Evolutionary conservation across 768 basidiomycete species (phyloP).

Genomic region (Inosperma sp.): DNA sequence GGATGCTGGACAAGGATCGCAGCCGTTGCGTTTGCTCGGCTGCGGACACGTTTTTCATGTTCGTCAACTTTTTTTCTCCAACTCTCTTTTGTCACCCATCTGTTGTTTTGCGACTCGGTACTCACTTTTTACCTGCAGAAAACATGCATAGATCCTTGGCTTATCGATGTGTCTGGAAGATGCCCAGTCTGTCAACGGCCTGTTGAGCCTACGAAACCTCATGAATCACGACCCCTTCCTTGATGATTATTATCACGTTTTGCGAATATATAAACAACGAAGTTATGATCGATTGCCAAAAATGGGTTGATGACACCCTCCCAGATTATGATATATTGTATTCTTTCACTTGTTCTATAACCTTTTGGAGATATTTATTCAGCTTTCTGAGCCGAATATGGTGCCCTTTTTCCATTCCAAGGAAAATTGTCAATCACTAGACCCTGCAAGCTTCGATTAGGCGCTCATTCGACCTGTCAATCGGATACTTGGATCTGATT

Average conservation of each 20-base stretch:
- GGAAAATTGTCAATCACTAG: no score
- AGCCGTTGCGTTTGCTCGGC: conserved; percentile 67
- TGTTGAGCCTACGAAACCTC: conserved; percentile 41
- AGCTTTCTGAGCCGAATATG: background rate
- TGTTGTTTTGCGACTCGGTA: background rate
- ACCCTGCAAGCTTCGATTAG: no score
- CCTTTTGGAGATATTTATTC: background rate
- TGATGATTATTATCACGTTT: background rate
- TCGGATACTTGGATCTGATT: background rate
- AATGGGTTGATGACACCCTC: no score
- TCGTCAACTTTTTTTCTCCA: conserved; percentile 30
- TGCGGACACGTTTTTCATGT: conserved; percentile 94
- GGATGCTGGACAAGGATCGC: conserved; percentile 72
- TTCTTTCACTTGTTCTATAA: background rate
- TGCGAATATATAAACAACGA: no score
- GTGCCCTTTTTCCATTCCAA: background rate
- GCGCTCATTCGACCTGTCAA: background rate
- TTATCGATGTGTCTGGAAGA: conserved; percentile 76
- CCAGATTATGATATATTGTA: background rate
- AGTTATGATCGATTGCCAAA: no score
- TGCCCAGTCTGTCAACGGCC: conserved; percentile 84
- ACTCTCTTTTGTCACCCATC: no score
- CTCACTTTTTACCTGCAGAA: conserved; percentile 42
- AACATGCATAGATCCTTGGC: conserved; percentile 89
- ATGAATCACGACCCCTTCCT: background rate